These are phyloP conservation scores for Aspergillus sp. DNA, from an alignment of 2,329 filamentous ascomycete species.

Conservation along the genomic window DNA sequence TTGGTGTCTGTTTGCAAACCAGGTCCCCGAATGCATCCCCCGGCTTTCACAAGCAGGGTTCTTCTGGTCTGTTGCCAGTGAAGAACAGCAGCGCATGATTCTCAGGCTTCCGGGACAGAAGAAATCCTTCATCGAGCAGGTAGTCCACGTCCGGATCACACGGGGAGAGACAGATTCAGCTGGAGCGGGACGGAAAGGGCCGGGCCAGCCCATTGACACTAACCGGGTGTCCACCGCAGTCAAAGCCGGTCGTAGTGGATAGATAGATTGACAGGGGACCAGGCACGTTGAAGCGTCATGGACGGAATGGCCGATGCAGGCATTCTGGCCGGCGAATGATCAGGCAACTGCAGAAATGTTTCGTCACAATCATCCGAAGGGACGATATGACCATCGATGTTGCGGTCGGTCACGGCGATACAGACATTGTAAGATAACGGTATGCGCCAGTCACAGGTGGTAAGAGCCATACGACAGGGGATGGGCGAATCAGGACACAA, in stretches of 20 bases:
- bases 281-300: slow-evolving; percentile 5
- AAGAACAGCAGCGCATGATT: background rate
- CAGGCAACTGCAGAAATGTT: slow-evolving; percentile 5
- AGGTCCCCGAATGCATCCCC: slow-evolving; percentile 4
- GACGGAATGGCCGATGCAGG: slow-evolving; percentile 13
- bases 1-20: slow-evolving; percentile 6
- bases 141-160: slow-evolving; percentile 6
- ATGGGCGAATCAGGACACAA: slow-evolving; percentile 17
- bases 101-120: no score
- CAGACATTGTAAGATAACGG: slow-evolving; percentile 27
- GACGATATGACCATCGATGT: no score
- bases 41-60: slow-evolving; percentile 3
- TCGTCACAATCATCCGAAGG: slow-evolving; percentile 4
- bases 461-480: slow-evolving; percentile 17
- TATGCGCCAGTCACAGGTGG: slow-evolving; percentile 23
- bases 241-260: slow-evolving; percentile 7
- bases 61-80: background rate
- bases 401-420: slow-evolving; percentile 27
- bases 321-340: slow-evolving; percentile 7
- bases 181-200: slow-evolving; percentile 38
- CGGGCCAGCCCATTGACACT: slow-evolving; percentile 26
- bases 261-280: slow-evolving; percentile 15
- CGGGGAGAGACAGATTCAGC: slow-evolving; percentile 16
- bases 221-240: background rate
- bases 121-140: background rate